These are phyloP conservation scores for Penicillium decumbens DNA, from an alignment of 2,329 filamentous ascomycete genomes.

Conservation along the genomic window DNA sequence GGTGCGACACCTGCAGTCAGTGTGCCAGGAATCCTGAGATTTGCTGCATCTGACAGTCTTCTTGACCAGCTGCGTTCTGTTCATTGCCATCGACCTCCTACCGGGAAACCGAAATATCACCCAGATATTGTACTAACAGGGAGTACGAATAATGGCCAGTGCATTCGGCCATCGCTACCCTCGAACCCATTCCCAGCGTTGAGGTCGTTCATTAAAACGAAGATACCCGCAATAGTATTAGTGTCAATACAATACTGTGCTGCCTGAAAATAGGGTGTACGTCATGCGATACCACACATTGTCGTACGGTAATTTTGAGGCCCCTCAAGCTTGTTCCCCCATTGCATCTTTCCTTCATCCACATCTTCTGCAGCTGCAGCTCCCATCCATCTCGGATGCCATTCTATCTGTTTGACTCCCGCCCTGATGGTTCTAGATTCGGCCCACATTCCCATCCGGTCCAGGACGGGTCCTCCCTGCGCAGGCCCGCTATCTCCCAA, in stretches of 20 bases:
- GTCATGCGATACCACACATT: background rate
- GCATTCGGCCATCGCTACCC: constrained; percentile 1
- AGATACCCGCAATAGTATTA: too few species aligned
- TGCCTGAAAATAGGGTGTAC: background rate
- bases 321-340: background rate
- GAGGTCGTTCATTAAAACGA: too few species aligned
- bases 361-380: background rate
- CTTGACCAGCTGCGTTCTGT: constrained; percentile 18
- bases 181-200: constrained; percentile 1
- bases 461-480: background rate
- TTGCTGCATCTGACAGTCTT: constrained; percentile 3
- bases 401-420: background rate
- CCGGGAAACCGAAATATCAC: constrained; percentile 16
- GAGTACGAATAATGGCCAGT: constrained; percentile 8
- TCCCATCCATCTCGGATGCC: background rate
- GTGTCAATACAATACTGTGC: background rate
- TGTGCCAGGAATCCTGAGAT: too few species aligned
- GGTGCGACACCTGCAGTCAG: constrained; percentile 25
- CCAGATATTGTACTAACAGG: constrained; percentile 9
- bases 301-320: background rate
- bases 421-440: background rate
- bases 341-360: background rate
- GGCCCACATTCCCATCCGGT: background rate
- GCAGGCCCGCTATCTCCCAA: background rate
- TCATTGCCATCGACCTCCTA: constrained; percentile 19